Base-by-base conservation (phyloP, 2,329 filamentous ascomycete species). In the Fragosphaeria purpurea region DNA sequence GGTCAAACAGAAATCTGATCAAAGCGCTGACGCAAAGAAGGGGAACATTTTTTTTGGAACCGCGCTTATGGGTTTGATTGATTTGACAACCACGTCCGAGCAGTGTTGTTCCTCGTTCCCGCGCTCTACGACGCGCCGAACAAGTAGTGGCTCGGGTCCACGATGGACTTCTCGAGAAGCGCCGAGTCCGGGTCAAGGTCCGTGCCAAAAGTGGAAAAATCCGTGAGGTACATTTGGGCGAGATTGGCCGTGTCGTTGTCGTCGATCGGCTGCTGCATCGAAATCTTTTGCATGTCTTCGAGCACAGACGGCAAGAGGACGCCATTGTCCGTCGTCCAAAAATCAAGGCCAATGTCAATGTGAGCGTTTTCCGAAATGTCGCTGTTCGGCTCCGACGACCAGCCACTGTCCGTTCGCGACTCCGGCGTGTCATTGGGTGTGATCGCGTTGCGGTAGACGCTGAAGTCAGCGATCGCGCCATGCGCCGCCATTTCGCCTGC, bases 361-460 rank as follows among this genome's bases (percentile, higher is more conserved):
- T 66, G 62, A 4, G 72, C 69, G 5, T 69, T 70, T 51, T 83
- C 80, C 3, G 77, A 73, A 13, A 82, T 75, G 56, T 83, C 80
- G 59, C 78, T 82, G 54, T 75, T 82, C 8, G 77, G 76, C 58
- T 83, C 79, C 48, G 56, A 56, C 41, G 79, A 81, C 7, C 68
- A 63, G 4, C 75, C 73, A 56, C 73, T 75, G 51, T 83, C 79
- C 61, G 82, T 80, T 62, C 71, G 77, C 2, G 79, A 83, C 56
- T 82, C 80, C 0, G 80, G 80, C 7, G 80, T 83, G 59, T 83
- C 78, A 53, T 81, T 79, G 0, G 79, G 79, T 31, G 79, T 79
- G 51, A 76, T 65, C 1, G 75, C 72, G 50, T 52, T 56, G 22
- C 74, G 72, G 58, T 79, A 80, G 7, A 76, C 65, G 49, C 64